Evolutionary conservation across 805 yeast genomes (phyloP).

Genomic region (Yamadazyma insecticola): DNA sequence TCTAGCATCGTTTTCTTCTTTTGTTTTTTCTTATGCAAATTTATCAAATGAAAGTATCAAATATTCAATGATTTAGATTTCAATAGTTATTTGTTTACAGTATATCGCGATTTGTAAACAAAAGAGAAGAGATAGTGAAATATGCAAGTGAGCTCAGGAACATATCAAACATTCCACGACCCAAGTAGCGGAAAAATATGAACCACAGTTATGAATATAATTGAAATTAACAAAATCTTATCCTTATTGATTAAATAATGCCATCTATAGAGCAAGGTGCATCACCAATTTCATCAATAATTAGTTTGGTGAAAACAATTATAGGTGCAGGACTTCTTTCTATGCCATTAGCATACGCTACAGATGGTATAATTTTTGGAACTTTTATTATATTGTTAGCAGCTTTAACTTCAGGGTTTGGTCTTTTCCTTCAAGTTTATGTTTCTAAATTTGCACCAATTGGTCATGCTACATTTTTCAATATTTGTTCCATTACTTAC

Average conservation of each 20-base stretch:
- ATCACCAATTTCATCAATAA: slow-evolving; percentile 52
- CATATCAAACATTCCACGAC: background rate
- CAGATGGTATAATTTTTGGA: slow-evolving; percentile 65
- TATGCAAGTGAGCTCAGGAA: too few species aligned
- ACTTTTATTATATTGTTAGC: slow-evolving; percentile 51
- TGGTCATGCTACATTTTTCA: slow-evolving; percentile 68
- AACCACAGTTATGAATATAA: too few species aligned
- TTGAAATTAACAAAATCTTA: background rate
- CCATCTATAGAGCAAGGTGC: slow-evolving; percentile 25
- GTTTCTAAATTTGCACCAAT: slow-evolving; percentile 52
- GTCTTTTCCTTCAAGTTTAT: slow-evolving; percentile 58
- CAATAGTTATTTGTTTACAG: too few species aligned
- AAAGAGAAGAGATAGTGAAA: too few species aligned
- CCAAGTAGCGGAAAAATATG: too few species aligned
- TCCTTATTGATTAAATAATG: slow-evolving; percentile 2
- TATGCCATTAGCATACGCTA: slow-evolving; percentile 65
- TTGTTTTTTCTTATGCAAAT: too few species aligned
- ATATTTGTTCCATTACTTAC: slow-evolving; percentile 61
- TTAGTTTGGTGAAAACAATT: slow-evolving; percentile 70
- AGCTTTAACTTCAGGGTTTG: slow-evolving; percentile 63
- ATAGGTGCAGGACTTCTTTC: slow-evolving; percentile 79
- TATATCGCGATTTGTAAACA: too few species aligned
- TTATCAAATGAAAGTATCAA: too few species aligned
- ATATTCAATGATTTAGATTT: too few species aligned
- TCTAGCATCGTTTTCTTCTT: too few species aligned